Evolutionary conservation across 2,329 filamentous ascomycete genomes (phyloP).

Genomic region (Trichoderma lentiforme): DNA sequence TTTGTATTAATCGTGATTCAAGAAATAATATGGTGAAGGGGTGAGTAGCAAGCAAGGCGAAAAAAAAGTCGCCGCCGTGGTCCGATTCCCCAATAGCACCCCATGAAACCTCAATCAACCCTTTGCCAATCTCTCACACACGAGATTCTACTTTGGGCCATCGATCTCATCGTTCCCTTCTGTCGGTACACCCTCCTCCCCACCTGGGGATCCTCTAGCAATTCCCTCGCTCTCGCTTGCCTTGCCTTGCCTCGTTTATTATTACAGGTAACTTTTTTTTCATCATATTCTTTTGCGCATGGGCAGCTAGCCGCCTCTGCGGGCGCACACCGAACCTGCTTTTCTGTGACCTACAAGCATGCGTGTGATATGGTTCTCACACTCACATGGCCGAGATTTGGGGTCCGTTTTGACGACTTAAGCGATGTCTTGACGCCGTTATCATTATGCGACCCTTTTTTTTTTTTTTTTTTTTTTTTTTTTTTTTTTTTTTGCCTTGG

Average conservation of each 20-base stretch:
- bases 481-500: neutral
- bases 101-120: neutral
- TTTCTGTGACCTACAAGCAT: neutral
- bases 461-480: neutral
- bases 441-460: neutral
- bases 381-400: neutral
- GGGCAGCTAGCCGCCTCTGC: neutral
- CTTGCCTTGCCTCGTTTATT: neutral
- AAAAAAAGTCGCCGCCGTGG: neutral
- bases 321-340: neutral
- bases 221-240: neutral
- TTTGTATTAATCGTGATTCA: neutral
- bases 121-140: neutral
- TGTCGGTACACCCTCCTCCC: slow-evolving; percentile 5
- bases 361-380: neutral
- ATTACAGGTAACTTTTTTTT: neutral
- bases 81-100: neutral
- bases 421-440: neutral
- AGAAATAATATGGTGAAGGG: neutral
- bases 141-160: slow-evolving; percentile 9
- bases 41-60: too few relatives aligned
- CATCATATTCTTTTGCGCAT: neutral
- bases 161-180: slow-evolving; percentile 16
- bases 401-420: neutral
- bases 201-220: neutral